A percentile compares a stretch with the other conserved stretches of the same genome.
Evolutionary conservation across 2,329 filamentous ascomycete genomes (phyloP).

Genomic region (Fonsecaea pedrosoi): DNA sequence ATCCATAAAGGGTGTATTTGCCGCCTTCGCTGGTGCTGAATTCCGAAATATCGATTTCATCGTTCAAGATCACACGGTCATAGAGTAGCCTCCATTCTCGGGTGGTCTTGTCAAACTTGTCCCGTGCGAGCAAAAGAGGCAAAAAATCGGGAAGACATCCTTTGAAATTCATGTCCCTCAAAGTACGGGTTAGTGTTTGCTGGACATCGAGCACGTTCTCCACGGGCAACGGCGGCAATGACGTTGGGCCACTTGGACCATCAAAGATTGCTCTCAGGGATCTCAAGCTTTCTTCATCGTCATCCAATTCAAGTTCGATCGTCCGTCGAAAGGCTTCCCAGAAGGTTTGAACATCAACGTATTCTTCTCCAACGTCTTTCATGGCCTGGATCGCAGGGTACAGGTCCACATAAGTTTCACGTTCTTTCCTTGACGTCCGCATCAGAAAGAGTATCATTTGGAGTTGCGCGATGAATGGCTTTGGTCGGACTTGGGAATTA

Average conservation of each 20-base stretch:
- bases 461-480: constrained; percentile 58
- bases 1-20: constrained; percentile 64
- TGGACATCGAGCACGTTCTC: constrained; percentile 48
- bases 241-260: constrained; percentile 39
- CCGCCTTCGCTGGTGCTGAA: constrained; percentile 47
- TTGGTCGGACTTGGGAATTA: constrained; percentile 56
- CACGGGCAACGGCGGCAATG: constrained; percentile 46
- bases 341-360: constrained; percentile 61
- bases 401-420: constrained; percentile 50
- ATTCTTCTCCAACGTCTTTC: constrained; percentile 52
- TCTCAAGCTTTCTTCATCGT: constrained; percentile 50
- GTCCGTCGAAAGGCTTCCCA: constrained; percentile 62
- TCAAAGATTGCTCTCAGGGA: constrained; percentile 57
- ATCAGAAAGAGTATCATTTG: constrained; percentile 61
- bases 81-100: constrained; percentile 65
- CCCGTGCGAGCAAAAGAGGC: constrained; percentile 63
- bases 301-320: constrained; percentile 59
- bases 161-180: constrained; percentile 20
- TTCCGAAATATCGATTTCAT: constrained; percentile 57
- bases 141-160: constrained; percentile 56
- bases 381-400: constrained; percentile 51
- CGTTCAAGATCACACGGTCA: constrained; percentile 63
- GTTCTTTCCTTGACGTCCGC: constrained; percentile 51
- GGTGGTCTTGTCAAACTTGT: constrained; percentile 60
- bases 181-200: constrained; percentile 41